A percentile compares a stretch with the other conserved stretches of the same genome.
Conservation (phyloP, 2,329 filamentous ascomycete species). For the Cephalotrichum gorgonifer region DNA sequence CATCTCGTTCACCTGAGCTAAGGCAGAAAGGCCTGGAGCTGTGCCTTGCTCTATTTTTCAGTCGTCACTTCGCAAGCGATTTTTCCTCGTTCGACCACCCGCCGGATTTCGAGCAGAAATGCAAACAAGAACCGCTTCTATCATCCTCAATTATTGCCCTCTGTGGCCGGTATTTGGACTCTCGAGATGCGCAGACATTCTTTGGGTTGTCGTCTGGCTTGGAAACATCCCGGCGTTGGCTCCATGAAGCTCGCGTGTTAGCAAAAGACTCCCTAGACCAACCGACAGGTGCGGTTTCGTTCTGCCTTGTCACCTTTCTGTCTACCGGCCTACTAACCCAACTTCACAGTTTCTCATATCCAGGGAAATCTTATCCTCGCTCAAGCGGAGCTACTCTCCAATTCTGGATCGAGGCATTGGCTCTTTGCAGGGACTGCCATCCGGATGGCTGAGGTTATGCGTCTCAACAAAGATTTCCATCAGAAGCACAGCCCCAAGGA, state of each 20-base stretch:
- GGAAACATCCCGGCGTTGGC: neutral
- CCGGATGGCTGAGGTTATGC: constrained; percentile 15
- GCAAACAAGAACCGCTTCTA: constrained; percentile 7
- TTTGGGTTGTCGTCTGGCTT: constrained; percentile 1
- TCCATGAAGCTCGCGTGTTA: neutral
- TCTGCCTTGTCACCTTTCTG: neutral
- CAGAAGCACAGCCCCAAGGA: constrained; percentile 12
- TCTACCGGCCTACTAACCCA: neutral
- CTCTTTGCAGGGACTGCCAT: constrained; percentile 13
- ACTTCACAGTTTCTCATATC: constrained; percentile 9
- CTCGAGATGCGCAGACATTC: constrained; percentile 1
- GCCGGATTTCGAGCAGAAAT: constrained; percentile 12
- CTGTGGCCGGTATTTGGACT: constrained; percentile 6
- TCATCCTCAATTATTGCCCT: constrained; percentile 4
- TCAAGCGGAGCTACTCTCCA: constrained; percentile 12
- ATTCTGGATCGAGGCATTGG: constrained; percentile 13
- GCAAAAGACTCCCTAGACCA: constrained; percentile 9
- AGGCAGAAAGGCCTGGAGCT: neutral
- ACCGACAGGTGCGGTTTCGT: constrained; percentile 3
- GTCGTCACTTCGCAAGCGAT: constrained; percentile 11
- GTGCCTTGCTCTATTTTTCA: constrained; percentile 8
- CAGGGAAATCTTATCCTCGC: constrained; percentile 12
- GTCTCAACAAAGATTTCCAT: constrained; percentile 14
- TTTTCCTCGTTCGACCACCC: constrained; percentile 13
- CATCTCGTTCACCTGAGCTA: neutral